Evolutionary conservation across 345 rosid genomes (phyloP).

Genomic region (Boechera divaricarpa): DNA sequence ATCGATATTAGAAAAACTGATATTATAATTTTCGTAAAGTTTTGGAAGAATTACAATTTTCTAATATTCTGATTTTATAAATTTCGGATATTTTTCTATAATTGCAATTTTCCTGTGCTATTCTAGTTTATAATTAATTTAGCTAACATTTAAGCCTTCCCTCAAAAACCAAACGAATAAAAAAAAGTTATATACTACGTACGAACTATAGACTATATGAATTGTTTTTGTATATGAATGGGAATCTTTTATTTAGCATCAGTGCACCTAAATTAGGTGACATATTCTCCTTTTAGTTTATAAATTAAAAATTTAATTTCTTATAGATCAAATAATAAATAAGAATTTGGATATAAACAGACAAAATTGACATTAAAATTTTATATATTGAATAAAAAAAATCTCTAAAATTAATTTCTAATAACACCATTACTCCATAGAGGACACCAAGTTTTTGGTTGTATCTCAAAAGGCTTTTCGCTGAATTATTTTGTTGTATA

Average conservation of each 20-base stretch:
- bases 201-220: neutral
- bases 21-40: too few relatives aligned
- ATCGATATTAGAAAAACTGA: too few relatives aligned
- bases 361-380: neutral
- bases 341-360: neutral
- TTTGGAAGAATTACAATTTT: too few relatives aligned
- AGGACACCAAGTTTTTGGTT: constrained; percentile 23
- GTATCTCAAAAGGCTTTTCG: neutral
- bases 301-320: neutral
- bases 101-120: too few relatives aligned
- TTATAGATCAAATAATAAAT: neutral
- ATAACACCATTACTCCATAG: neutral
- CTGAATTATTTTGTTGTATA: neutral
- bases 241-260: neutral
- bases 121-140: too few relatives aligned
- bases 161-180: neutral
- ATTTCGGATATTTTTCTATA: too few relatives aligned
- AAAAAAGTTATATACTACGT: neutral
- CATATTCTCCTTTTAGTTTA: neutral
- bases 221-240: neutral
- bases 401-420: too few relatives aligned
- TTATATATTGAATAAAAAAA: neutral
- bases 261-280: constrained; percentile 17
- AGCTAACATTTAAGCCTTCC: too few relatives aligned
- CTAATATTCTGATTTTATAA: too few relatives aligned